phyloP scores from a whole-genome alignment of 768 basidiomycete genomes.

The Lentinula detonsa region DNA sequence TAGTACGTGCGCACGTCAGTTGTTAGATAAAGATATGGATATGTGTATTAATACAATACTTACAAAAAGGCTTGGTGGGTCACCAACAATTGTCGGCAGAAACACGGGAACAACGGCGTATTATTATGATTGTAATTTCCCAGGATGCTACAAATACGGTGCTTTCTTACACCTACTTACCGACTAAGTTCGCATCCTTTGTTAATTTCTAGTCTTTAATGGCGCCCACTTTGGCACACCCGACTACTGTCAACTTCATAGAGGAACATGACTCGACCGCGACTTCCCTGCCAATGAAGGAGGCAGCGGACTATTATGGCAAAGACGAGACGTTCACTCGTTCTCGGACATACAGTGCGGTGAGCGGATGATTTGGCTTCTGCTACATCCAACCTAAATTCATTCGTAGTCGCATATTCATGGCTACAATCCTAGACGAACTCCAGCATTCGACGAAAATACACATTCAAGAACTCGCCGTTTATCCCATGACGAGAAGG shows the following conservation, averaged over 20 bases:
- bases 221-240: constrained; percentile 64
- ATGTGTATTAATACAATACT: too few species aligned
- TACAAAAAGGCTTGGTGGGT: neutral
- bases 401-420: constrained; percentile 58
- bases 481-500: constrained; percentile 91
- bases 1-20: neutral
- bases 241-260: constrained; percentile 56
- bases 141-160: neutral
- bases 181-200: neutral
- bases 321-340: constrained; percentile 74
- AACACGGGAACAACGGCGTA: too few species aligned
- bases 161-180: neutral
- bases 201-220: constrained; percentile 25
- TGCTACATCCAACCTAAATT: constrained; percentile 6
- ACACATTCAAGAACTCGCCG: constrained; percentile 67
- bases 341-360: constrained; percentile 84
- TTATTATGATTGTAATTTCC: neutral
- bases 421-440: constrained; percentile 64
- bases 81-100: too few species aligned
- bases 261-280: constrained; percentile 46
- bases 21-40: neutral
- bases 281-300: constrained; percentile 30
- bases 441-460: constrained; percentile 74
- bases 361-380: constrained; percentile 30
- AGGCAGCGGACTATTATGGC: constrained; percentile 81